Evolutionary conservation across 495 filamentous ascomycete species (phyloP).

Genomic region (Cudoniella acicularis): DNA sequence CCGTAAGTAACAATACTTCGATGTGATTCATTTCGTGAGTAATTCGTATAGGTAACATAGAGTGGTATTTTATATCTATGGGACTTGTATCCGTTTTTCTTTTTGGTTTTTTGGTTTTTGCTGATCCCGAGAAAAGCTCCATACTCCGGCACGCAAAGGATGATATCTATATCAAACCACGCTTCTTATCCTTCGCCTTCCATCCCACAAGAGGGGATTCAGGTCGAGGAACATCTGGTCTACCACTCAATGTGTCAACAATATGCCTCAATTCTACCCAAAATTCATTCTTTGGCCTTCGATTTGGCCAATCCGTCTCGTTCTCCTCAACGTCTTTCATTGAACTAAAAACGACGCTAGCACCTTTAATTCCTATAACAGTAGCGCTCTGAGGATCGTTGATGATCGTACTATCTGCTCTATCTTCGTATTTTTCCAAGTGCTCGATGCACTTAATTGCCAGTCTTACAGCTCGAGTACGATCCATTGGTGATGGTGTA

Average conservation of each 20-base stretch:
- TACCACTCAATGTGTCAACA: slow-evolving; percentile 79
- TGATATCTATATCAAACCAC: slow-evolving; percentile 30
- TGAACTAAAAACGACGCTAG: slow-evolving; percentile 78
- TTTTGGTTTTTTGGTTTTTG: not conserved
- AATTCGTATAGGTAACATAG: not conserved
- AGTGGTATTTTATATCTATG: not conserved
- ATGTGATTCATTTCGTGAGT: not conserved
- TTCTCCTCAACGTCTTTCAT: slow-evolving; percentile 72
- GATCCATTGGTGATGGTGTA: slow-evolving; percentile 91
- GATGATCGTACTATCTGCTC: slow-evolving; percentile 62
- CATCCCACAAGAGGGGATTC: slow-evolving; percentile 40
- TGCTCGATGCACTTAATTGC: slow-evolving; percentile 90
- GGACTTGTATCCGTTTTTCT: not conserved
- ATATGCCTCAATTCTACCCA: slow-evolving; percentile 80
- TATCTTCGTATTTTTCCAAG: slow-evolving; percentile 70
- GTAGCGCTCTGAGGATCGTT: slow-evolving; percentile 64
- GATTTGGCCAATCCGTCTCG: slow-evolving; percentile 90
- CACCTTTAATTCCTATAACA: slow-evolving; percentile 91
- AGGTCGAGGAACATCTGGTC: slow-evolving; percentile 46
- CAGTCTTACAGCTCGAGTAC: slow-evolving; percentile 85
- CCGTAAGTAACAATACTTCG: too few species aligned
- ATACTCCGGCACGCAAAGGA: not conserved
- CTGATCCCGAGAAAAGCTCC: not conserved
- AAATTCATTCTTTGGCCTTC: slow-evolving; percentile 79
- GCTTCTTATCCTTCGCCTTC: slow-evolving; percentile 51